phyloP scores from a whole-genome alignment of 805 yeast species.

The Kregervanrija fluxuum region DNA sequence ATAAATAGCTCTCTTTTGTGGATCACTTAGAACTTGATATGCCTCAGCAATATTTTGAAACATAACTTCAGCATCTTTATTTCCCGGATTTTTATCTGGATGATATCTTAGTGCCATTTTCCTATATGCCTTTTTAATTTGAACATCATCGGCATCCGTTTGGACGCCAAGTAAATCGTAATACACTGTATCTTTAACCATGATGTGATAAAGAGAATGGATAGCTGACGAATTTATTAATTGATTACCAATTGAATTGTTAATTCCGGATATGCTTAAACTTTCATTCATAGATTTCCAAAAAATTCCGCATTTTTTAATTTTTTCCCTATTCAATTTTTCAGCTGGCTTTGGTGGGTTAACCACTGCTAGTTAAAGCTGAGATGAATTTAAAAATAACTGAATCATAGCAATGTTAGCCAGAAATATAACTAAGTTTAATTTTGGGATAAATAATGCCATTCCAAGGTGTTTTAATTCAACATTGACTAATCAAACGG shows the following conservation, averaged over 20 bases:
- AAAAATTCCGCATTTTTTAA: no score
- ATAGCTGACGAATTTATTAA: no score
- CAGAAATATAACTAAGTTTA: no score
- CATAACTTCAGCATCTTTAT: conserved; percentile 67
- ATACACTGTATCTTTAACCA: conserved; percentile 73
- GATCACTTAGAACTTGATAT: conserved; percentile 69
- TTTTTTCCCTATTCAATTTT: no score
- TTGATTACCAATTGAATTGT: no score
- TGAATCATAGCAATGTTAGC: no score
- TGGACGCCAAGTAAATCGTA: conserved; percentile 60
- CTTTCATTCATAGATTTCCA: no score
- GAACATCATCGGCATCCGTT: conserved; percentile 51
- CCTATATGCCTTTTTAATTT: conserved; percentile 74
- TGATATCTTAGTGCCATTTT: conserved; percentile 69
- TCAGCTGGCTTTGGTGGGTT: no score
- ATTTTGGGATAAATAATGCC: background rate
- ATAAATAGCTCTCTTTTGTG: conserved; percentile 54
- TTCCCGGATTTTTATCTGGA: conserved; percentile 76
- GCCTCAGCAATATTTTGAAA: conserved; percentile 63
- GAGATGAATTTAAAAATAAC: no score
- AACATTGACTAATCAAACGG: conserved; percentile 5
- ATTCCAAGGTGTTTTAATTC: background rate
- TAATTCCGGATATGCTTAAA: no score
- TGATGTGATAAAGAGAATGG: conserved; percentile 14
- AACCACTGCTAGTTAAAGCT: no score